Base-by-base conservation (phyloP, 2,329 filamentous ascomycete genomes). In the Phoma herbarum region DNA sequence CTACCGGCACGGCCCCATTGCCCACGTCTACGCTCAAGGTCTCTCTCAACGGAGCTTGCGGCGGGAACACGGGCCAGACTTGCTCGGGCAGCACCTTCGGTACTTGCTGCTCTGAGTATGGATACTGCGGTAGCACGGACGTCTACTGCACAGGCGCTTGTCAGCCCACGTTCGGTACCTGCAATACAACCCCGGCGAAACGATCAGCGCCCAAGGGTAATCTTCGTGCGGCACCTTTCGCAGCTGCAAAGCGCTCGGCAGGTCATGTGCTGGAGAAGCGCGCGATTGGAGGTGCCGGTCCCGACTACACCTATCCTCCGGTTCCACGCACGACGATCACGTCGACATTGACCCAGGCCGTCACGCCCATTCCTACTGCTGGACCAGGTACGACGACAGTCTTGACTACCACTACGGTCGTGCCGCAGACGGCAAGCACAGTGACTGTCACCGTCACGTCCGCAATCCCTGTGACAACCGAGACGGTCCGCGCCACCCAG, bases 171-270 rank as follows among this genome's bases (percentile, higher is more conserved):
- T 63, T 77, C 46, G 78, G 77, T 7, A 69, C 67, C n/a, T 81
- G 80, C 54, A 78, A 75, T 20, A 76, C 73, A 14, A 63, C 68
- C 31, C 70, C 70, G 61, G 48, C 72, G 14, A 57, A 62, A n/a
- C 67, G 65, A 43, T 56, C 59, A 16, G 46, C 50, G 20, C 59
- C 56, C 20, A 67, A 58, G 20, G 65, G 43, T 50, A 67, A 50
- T 10, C 59, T 43, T 56, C 52, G 22, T 43, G 59, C 42, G 42
- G 65, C 20, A 26, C 42, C 46, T 54, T 62, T 53, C 22, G 57
- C 58, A 31, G 43, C 55, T 23, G 35, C n/a, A 5, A 52, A 44
- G 37, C 55, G 55, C 29, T 47, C 60, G 5, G 31, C 53, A 9
- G 48, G 31, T 31, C 44, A 48, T 4, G 28, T 31, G 25, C 28